Evolutionary conservation across 208 protist species (phyloP), one percentile per base, ranked within the genome.

Genomic region (Trypanosoma conorhini): DNA sequence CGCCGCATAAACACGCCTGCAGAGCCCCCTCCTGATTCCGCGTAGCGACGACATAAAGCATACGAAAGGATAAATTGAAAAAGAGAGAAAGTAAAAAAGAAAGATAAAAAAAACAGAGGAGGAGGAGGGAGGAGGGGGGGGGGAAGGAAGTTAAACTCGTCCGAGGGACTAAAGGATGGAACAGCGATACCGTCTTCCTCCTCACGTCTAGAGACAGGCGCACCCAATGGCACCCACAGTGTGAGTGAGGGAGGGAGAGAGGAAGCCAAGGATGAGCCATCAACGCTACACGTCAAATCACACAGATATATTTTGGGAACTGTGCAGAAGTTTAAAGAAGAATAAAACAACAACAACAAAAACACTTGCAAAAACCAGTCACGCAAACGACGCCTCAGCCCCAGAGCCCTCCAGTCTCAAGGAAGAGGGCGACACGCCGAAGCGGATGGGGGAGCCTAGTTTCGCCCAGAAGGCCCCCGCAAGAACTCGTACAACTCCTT

Each of bases 401-500:
- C 57, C 35, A 22, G n/a, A n/a, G n/a, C n/a, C 33, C 33, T 7
- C 33, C 24, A 60, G 62, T 69, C 19, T 19, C 31, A 50, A 38
- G 22, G 38, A 67, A 26, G 33, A 38, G 33, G 4, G 33, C 33
- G 33, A 7, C 33, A 7, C 33, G 33, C 33, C 33, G 7, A 38
- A 38, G 33, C 33, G 33, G 7, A 38, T 38, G 7, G 33, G 33
- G 33, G 33, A 38, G 33, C 33, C 33, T 38, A 38, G 33, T 7
- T 38, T 38, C 22, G 9, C 22, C 3, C 12, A 24, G 50, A 54
- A 54, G 68, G 51, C 21, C 28, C 19, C 24, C 68, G 59, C 31
- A 74, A 50, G 48, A 74, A 74, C 4, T 74, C 61, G 51, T 74
- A 74, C 26, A 74, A 48, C 46, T 74, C 68, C 22, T 48, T 60